Evolutionary conservation across 2,329 filamentous ascomycete genomes (phyloP), one percentile per base, ranked within the genome.

Genomic region (Penicillium sp.): DNA sequence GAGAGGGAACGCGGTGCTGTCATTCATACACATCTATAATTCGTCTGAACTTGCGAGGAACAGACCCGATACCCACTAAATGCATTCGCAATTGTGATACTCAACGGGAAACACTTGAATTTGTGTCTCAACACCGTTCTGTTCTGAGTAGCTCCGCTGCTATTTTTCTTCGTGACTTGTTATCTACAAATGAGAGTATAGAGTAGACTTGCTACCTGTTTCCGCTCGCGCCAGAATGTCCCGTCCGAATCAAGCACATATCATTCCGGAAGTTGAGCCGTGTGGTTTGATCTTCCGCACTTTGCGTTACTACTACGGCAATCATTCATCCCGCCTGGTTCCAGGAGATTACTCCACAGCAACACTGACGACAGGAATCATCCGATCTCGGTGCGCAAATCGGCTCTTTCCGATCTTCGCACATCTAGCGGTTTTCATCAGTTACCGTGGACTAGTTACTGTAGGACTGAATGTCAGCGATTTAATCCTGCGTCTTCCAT

Each of bases 361-460:
- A 7, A 7, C 21, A 23, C 11, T 11, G 7, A 23, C n/a, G 23
- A 8, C 13, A 28, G 17, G 19, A 47, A 43, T 46, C 20, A 41
- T 47, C 46, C 50, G 50, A 52, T 50, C 13, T 48, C 49, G 46
- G 48, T 19, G 43, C 50, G 48, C 19, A 36, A 45, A 50, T 53
- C 50, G 50, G 50, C 46, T 26, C 25, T 51, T 51, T 37, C 31
- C 27, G n/a, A n/a, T n/a, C 32, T 14, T n/a, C 10, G 6, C 11
- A 18, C 15, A 28, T 17, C 27, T 23, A 23, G n/a, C n/a, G n/a
- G n/a, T n/a, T n/a, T n/a, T n/a, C n/a, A n/a, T n/a, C n/a, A n/a
- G n/a, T n/a, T 23, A 23, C 21, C 11, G 11, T 23, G 21, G 7
- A 23, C 11, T 23, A 7, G 21, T 23, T 23, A 31, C n/a, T n/a